Evolutionary conservation across 306 rosid genomes (phyloP).

Genomic region (Benincasa hispida): DNA sequence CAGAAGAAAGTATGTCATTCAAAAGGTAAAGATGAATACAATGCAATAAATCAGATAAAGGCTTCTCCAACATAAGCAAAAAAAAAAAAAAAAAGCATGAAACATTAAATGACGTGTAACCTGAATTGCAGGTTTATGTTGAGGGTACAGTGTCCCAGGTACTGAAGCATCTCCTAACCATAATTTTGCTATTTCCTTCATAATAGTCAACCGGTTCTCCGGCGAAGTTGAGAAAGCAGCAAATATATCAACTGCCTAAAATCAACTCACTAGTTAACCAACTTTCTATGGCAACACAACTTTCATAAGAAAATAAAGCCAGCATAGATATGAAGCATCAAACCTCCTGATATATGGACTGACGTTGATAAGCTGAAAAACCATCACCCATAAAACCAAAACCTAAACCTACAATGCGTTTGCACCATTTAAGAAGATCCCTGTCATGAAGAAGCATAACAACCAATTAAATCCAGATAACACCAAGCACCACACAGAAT

Average conservation of each 20-base stretch:
- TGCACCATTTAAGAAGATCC: constrained; percentile 96
- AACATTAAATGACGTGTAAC: constrained; percentile 12
- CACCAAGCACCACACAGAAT: background rate
- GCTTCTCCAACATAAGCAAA: background rate
- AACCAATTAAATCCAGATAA: background rate
- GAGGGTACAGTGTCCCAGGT: constrained; percentile 48
- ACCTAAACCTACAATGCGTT: constrained; percentile 51
- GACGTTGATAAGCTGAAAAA: constrained; percentile 34
- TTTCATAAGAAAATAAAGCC: background rate
- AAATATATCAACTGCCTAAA: constrained; percentile 83
- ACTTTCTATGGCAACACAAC: background rate
- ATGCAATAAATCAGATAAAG: background rate
- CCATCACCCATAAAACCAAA: constrained; percentile 35
- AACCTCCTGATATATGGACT: constrained; percentile 67
- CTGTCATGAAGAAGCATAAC: constrained; percentile 28
- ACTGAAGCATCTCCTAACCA: constrained; percentile 49
- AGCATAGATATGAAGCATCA: background rate
- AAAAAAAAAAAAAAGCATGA: background rate
- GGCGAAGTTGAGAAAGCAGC: constrained; percentile 56
- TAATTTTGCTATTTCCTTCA: constrained; percentile 53
- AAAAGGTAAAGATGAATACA: background rate
- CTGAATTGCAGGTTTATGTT: constrained; percentile 67
- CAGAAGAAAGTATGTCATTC: background rate
- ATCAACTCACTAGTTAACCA: constrained; percentile 9
- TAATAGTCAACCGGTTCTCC: constrained; percentile 50